Base-by-base conservation (phyloP, 1,284 basidiomycete genomes). In the Cutaneotrichosporon sp. region DNA sequence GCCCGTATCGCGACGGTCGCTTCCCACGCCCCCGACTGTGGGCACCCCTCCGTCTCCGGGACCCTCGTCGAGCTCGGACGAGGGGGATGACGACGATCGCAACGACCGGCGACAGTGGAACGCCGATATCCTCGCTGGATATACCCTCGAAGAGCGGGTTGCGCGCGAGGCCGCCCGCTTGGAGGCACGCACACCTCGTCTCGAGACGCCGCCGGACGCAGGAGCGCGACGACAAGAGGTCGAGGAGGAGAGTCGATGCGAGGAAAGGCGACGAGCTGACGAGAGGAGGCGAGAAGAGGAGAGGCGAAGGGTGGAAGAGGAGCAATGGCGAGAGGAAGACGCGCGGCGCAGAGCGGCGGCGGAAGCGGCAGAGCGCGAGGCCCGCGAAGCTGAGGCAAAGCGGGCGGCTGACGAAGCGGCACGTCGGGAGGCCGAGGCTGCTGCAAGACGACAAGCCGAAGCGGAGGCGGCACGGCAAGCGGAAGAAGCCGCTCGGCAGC, bases 101-200 rank as follows among this genome's bases (percentile, higher is more conserved):
- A 56, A 56, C 16, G 77, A 77, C 61, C 67, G 77, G 22, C 63
- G 64, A 29, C 53, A 69, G 63, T 79, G 77, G 77, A 76, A 76
- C 56, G 70, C 68, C 9, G 77, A 79, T 65, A 56, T 79, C 18
- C 63, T 74, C 43, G 72, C 74, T 2, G 77, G 77, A 1, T 77
- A 77, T 62, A 67, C 62, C 1, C 60, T 79, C 11, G 71, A 68
- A 47, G 73, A 79, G 50, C 63, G 77, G 51, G 75, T 79, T 1
- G 34, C 55, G 34, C 66, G 77, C 34, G 77, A 79, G 54, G 47
- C 46, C 1, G 54, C 29, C 2, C 38, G 59, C 10, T 31, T 47
- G 16, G 33, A 27, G 4, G 42, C 53, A 1, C 34, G 61, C 16
- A 36, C 18, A 4, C 20, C 43, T 5, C 24, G 29, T 2, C 11